Percentiles rank a stretch among this genome's conserved stretches.
phyloP scores from a whole-genome alignment of 2,329 filamentous ascomycete species.

The Daldinia sp. region DNA sequence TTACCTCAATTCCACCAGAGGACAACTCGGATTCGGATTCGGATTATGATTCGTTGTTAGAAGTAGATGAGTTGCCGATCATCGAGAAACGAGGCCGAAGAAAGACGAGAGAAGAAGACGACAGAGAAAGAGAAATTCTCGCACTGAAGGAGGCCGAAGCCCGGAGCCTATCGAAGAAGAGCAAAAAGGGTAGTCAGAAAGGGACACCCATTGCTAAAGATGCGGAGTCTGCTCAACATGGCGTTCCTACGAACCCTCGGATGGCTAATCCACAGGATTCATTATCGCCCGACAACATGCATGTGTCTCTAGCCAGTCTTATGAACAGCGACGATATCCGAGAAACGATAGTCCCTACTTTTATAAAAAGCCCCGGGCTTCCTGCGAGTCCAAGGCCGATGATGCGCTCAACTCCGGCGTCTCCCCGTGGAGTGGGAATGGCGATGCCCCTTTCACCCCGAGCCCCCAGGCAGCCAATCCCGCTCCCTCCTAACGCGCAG shows the following conservation, averaged over 20 bases:
- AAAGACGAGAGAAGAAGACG: slow-evolving; percentile 88
- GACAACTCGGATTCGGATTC: slow-evolving; percentile 73
- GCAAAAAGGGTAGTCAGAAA: slow-evolving; percentile 63
- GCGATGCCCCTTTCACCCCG: slow-evolving; percentile 73
- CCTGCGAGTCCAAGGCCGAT: slow-evolving; percentile 67
- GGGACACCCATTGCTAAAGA: slow-evolving; percentile 54
- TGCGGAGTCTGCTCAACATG: slow-evolving; percentile 42
- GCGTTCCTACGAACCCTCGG: slow-evolving; percentile 52
- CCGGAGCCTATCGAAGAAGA: slow-evolving; percentile 78
- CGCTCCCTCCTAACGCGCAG: slow-evolving; percentile 74
- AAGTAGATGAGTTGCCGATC: slow-evolving; percentile 69
- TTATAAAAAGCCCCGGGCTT: slow-evolving; percentile 66
- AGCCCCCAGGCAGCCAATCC: slow-evolving; percentile 76
- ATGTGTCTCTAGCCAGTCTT: slow-evolving; percentile 63
- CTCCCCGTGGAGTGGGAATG: slow-evolving; percentile 63
- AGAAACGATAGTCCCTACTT: slow-evolving; percentile 49
- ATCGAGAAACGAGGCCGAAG: slow-evolving; percentile 74
- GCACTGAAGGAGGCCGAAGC: slow-evolving; percentile 72
- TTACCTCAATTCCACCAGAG: slow-evolving; percentile 51
- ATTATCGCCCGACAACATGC: slow-evolving; percentile 50
- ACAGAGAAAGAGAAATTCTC: slow-evolving; percentile 76
- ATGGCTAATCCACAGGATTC: slow-evolving; percentile 43
- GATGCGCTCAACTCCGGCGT: slow-evolving; percentile 72
- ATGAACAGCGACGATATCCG: slow-evolving; percentile 51
- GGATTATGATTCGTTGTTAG: slow-evolving; percentile 82